Percentiles rank a stretch among this genome's conserved stretches.
Conservation (phyloP, 345 rosid species). For the Eucalyptus curtisii region DNA sequence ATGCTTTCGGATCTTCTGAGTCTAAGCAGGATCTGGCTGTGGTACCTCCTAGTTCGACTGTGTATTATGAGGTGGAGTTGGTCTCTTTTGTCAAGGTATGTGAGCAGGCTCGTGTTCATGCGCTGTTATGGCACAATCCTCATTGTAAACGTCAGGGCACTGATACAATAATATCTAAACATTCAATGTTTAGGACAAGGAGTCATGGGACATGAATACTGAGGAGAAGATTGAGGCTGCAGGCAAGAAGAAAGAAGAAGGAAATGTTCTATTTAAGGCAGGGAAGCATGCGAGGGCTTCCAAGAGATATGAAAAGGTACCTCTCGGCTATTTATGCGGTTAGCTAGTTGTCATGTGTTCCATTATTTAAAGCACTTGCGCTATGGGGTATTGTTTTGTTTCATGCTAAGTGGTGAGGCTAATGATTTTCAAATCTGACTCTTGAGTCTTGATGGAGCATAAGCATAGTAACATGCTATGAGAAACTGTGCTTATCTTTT, state of each 20-base stretch:
- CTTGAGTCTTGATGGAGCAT: neutral
- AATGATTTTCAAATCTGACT: neutral
- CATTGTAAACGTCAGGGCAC: neutral
- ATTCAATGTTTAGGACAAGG: constrained; percentile 47
- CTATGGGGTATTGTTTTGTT: neutral
- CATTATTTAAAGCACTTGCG: neutral
- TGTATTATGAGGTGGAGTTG: constrained; percentile 66
- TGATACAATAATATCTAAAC: neutral
- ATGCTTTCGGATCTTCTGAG: constrained; percentile 66
- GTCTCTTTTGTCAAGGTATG: constrained; percentile 63
- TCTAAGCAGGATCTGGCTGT: constrained; percentile 69
- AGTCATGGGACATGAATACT: constrained; percentile 96
- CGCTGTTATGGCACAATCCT: neutral
- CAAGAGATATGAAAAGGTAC: constrained; percentile 86
- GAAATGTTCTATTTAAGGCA: constrained; percentile 67
- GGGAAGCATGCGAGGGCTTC: constrained; percentile 75
- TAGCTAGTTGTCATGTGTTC: neutral
- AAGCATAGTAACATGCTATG: neutral
- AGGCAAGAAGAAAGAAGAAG: constrained; percentile 89
- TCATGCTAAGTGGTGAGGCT: neutral
- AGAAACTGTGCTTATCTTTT: neutral
- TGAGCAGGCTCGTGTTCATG: neutral
- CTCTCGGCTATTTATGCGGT: neutral
- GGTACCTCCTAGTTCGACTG: constrained; percentile 68
- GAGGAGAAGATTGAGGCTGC: constrained; percentile 86